Evolutionary conservation across 2,329 filamentous ascomycete genomes (phyloP), one percentile per base, ranked within the genome.

Genomic region (Cercospora berteroae): DNA sequence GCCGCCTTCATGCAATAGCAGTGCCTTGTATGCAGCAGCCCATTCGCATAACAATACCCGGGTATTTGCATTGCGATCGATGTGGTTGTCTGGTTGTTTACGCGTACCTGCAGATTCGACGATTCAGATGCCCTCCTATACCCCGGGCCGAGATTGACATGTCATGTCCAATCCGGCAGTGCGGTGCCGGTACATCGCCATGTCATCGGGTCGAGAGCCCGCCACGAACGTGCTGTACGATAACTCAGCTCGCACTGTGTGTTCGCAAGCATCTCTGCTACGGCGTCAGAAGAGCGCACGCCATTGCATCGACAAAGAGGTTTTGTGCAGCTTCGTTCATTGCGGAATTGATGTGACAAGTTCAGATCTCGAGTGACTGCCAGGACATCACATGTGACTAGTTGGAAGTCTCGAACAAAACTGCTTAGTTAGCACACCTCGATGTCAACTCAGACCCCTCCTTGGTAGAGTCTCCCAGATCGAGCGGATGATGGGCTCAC

Each of bases 21-120:
- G 55, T 36, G 55, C 20, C 23, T 16, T 27, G n/a, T 36, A 36
- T 58, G 31, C 31, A 36, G 48, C 48, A 27, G 55, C 27, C 23
- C 52, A 31, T 27, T 27, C 25, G 52, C 52, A 56, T 31, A 56
- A 56, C 52, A 56, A 56, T 31, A 48, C 10, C 44, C 27, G 36
- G 18, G 25, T 27, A 25, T 27, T 20, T 18, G 56, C 55, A 58
- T 36, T 31, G 27, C 55, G 55, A 58, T 58, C 55, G 31, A 36
- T 36, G n/a, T 58, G 27, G 55, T 31, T 58, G 55, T 58, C 55
- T 58, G 55, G 55, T 36, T 58, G 55, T 58, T 58, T 62, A 50
- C 56, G 48, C 62, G 62, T 48, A 48, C 62, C 44, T 63, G 61
- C 50, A 57, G 31, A 29, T 33, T 20, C 50, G 48, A 10, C 36